A percentile compares a stretch with the other conserved stretches of the same genome.
Evolutionary conservation across 2,329 filamentous ascomycete genomes (phyloP).

Genomic region (Neofusicoccum umdonicola): DNA sequence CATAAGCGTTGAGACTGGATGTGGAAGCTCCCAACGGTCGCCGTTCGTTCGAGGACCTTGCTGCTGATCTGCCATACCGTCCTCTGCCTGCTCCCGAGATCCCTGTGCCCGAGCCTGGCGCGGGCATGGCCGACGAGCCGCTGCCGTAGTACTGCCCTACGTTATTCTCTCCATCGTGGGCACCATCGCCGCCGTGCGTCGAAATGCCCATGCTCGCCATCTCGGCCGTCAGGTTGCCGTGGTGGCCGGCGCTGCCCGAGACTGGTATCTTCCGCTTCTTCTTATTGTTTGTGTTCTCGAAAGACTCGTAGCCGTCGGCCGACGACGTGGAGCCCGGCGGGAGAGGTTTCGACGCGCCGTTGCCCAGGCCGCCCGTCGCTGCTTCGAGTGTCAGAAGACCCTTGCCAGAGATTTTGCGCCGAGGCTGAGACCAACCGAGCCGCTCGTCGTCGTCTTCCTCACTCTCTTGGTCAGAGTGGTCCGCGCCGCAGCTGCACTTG

Average conservation of each 20-base stretch:
- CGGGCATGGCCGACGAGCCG: conserved; percentile 52
- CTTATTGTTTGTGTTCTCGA: conserved; percentile 98
- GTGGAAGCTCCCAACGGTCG: conserved; percentile 43
- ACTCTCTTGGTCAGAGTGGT: conserved; percentile 54
- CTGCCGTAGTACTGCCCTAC: conserved; percentile 57
- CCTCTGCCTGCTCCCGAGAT: conserved; percentile 84
- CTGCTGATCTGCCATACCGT: conserved; percentile 65
- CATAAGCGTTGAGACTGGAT: conserved; percentile 44
- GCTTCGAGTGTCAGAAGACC: conserved; percentile 27
- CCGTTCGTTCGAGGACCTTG: conserved; percentile 41
- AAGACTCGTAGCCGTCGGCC: conserved; percentile 89
- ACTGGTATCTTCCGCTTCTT: conserved; percentile 98
- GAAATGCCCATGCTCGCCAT: conserved; percentile 63
- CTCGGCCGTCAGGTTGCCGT: conserved; percentile 58
- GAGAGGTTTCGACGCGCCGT: conserved; percentile 43
- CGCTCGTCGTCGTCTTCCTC: conserved; percentile 59
- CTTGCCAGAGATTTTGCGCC: conserved; percentile 17
- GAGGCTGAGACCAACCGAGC: conserved; percentile 17
- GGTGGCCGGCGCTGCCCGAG: conserved; percentile 67
- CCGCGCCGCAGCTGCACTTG: conserved; percentile 45
- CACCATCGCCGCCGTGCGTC: conserved; percentile 44
- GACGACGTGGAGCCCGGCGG: conserved; percentile 60
- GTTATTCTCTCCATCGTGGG: conserved; percentile 44
- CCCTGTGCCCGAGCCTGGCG: conserved; percentile 55
- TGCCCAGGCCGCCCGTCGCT: conserved; percentile 25